Evolutionary conservation across 139 green algal species (phyloP), one percentile per base, ranked within the genome.

Genomic region (Cymbomonas tetramitiformis): DNA sequence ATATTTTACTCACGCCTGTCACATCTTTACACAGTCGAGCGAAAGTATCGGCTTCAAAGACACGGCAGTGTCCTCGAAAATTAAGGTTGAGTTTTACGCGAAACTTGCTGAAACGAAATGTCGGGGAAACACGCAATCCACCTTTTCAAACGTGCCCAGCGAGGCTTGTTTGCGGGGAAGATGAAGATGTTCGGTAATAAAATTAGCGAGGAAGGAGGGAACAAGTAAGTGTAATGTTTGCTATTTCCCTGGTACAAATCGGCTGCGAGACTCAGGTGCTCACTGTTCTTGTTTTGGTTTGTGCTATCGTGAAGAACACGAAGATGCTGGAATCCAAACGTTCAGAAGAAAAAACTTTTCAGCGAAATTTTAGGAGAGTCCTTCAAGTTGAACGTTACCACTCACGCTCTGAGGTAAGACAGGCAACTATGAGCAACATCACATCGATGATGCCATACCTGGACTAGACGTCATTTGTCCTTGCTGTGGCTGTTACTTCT

Each of bases 141-240:
- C n/a, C n/a, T n/a, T n/a, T n/a, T n/a, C n/a, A n/a, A n/a, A n/a
- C n/a, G n/a, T n/a, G 72, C 80, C 4, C 46, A 53, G 5, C 54
- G 73, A 2, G 77, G 83, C 12, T 58, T 93, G 2, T 93, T 80
- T 56, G 80, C 62, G 8, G 84, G 84, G 15, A 76, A 76, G 38
- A 56, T 59, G 0, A 57, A 86, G 4, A 54, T 68, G 0, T 78
- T 66, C n/a, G 84, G 80, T 12, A 93, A 94, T 64, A 82, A 83
- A 30, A 63, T 93, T 8, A 86, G 74, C 56, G 74, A 86, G 12
- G 80, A 93, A 34, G 85, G 83, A 25, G 80, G 72, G 40, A 91
- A 93, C 59, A 87, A 74, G 83, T 92, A 32, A 56, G 71, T 40
- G 23, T n/a, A n/a, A n/a, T n/a, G n/a, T n/a, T n/a, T n/a, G n/a